These are phyloP conservation scores for Fusarium bactridioides DNA, from an alignment of 2,329 filamentous ascomycete species.

Conservation along the genomic window DNA sequence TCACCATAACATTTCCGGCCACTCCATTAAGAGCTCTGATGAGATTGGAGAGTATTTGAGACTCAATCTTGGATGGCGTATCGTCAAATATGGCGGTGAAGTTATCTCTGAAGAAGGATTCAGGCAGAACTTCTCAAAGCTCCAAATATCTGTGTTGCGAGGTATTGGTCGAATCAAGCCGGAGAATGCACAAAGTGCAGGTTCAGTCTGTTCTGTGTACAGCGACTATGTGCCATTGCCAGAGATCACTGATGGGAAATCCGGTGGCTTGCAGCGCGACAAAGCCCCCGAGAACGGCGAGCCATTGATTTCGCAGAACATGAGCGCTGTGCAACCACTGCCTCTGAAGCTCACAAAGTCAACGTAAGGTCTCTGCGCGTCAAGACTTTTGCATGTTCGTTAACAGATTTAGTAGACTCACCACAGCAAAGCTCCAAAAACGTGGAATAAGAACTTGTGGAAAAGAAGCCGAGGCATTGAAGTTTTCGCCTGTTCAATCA, in stretches of 20 bases:
- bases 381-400: accelerated
- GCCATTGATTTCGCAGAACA: not conserved
- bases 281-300: not conserved
- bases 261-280: not conserved
- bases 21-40: accelerated
- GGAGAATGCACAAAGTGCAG: accelerated
- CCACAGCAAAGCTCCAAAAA: not conserved
- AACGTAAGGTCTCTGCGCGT: not conserved
- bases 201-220: not conserved
- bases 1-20: not conserved
- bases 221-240: accelerated
- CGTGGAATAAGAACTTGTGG: not conserved
- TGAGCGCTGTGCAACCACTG: not conserved
- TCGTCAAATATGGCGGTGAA: not conserved
- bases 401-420: not conserved
- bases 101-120: not conserved
- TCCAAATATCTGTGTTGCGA: not conserved
- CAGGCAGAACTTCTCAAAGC: not conserved
- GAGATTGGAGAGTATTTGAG: not conserved
- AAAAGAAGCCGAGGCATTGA: not conserved
- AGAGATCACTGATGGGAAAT: not conserved
- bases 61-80: not conserved
- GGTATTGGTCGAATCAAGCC: not conserved
- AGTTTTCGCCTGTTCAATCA: accelerated
- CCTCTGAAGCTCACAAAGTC: accelerated